Evolutionary conservation across 2,329 filamentous ascomycete species (phyloP).

Genomic region (Botrytis deweyae): DNA sequence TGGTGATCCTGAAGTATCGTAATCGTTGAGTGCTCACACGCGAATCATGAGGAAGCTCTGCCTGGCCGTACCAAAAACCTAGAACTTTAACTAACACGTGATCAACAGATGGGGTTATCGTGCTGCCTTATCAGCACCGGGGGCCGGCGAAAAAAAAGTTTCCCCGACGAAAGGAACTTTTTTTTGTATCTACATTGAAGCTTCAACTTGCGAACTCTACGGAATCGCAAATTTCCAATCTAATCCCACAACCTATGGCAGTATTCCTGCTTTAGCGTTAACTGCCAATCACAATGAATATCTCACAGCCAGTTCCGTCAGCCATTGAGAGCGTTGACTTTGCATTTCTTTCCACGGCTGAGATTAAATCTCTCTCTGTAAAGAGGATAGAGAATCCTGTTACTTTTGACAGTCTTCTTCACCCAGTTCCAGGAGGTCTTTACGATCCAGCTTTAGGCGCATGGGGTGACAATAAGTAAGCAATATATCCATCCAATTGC

Average conservation of each 20-base stretch:
- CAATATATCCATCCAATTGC: not conserved
- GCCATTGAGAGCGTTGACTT: conserved; percentile 87
- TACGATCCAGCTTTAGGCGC: conserved; percentile 91
- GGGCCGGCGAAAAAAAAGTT: conserved; percentile 20
- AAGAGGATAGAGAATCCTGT: conserved; percentile 90
- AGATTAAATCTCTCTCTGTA: conserved; percentile 87
- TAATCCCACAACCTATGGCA: conserved; percentile 19
- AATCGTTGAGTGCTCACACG: not conserved
- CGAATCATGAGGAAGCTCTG: not conserved
- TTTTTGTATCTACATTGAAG: conserved; percentile 17
- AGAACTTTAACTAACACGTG: not conserved
- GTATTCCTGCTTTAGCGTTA: conserved; percentile 22
- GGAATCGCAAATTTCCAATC: conserved; percentile 5
- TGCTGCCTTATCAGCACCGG: conserved; percentile 17
- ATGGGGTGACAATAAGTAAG: conserved; percentile 81
- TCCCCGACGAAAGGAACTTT: conserved; percentile 19
- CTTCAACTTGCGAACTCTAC: conserved; percentile 12
- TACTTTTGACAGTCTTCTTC: conserved; percentile 90
- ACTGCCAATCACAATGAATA: conserved; percentile 55
- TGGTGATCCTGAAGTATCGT: not conserved
- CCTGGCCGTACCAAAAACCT: not conserved
- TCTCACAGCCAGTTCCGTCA: conserved; percentile 79
- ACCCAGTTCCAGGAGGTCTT: conserved; percentile 85
- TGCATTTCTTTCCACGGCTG: conserved; percentile 74
- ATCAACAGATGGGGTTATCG: not conserved